Conservation (phyloP, 805 yeast genomes). For the Candida ipomoeae region DNA sequence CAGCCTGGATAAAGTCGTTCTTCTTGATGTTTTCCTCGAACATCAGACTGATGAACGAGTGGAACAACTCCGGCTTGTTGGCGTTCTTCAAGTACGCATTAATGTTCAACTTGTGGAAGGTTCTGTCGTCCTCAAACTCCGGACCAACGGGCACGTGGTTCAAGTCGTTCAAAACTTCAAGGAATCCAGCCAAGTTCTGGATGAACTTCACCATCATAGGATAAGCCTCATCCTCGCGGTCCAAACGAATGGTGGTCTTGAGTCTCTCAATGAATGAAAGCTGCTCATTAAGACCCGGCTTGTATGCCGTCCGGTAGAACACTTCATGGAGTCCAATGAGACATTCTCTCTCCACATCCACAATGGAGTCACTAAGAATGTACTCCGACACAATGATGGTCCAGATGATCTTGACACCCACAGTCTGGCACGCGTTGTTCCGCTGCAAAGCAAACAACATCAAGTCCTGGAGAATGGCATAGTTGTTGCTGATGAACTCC, state of each 20-base stretch:
- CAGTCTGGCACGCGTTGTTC: conserved; percentile 54
- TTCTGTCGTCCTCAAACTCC: conserved; percentile 84
- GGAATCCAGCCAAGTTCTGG: conserved; percentile 54
- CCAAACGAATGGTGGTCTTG: conserved; percentile 48
- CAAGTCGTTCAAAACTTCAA: conserved; percentile 62
- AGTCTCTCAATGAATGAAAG: conserved; percentile 48
- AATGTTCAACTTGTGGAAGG: conserved; percentile 72
- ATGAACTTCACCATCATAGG: conserved; percentile 47
- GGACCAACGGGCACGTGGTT: conserved; percentile 73
- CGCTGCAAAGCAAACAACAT: conserved; percentile 67
- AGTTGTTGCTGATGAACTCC: conserved; percentile 53
- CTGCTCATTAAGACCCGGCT: conserved; percentile 55
- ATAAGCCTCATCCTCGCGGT: conserved; percentile 62
- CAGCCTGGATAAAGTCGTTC: conserved; percentile 74
- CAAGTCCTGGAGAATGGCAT: conserved; percentile 59
- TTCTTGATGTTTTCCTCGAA: conserved; percentile 59
- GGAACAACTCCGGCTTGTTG: conserved; percentile 73
- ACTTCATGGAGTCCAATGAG: conserved; percentile 61
- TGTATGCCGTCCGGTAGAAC: conserved; percentile 53
- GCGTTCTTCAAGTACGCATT: conserved; percentile 74
- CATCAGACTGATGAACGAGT: conserved; percentile 72
- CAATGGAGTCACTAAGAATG: conserved; percentile 50
- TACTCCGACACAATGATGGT: conserved; percentile 66
- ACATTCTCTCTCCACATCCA: conserved; percentile 61
- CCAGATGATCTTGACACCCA: conserved; percentile 68